Base-by-base conservation (phyloP, 192 early-diverging fungal species). In the Ambispora gerdemannii region DNA sequence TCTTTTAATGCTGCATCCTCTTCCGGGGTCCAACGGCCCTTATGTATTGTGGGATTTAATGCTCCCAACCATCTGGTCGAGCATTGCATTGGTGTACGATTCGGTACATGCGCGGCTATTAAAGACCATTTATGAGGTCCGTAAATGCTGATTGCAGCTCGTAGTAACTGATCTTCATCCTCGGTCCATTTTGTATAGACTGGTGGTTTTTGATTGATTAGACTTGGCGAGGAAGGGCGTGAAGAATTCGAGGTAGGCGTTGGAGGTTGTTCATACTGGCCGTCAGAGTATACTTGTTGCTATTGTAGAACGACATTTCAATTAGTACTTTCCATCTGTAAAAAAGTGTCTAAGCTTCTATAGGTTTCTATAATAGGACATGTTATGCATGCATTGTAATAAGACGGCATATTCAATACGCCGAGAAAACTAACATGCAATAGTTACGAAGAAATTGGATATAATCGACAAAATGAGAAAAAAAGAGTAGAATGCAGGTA, bases 11-110 rank as follows among this genome's bases (percentile, higher is more conserved):
- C 72, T 0, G 75, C 70, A 71, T 82, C 81, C 76, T 82, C 81
- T 49, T 82, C 71, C 27, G 76, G 78, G 4, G 81, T 79, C 81
- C 81, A 82, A 50, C 81, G 59, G 4, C 81, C 81, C 76, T 82
- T 82, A 55, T 82, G 78, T 34, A 82, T 82, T 28, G 79, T 75
- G 17, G 81, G 81, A 56, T 82, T 82, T 36, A 82, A 70, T 24
- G 81, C 78, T 30, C 81, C 78, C 27, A 82, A 71, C 78, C 78
- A 82, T 11, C 81, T 71, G 3, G 81, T 82, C 3, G 81, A 82
- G 60, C 81, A 82, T 70, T 82, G 81, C 81, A 82, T 82, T 1
- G 81, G 81, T 17, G 78, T 82, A 47, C 81, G 69, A 70, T 82
- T 82, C 0, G 81, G 81, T 20, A 82, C 76, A 27, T 82, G 81